A percentile compares a stretch with the other conserved stretches of the same genome.
These are phyloP conservation scores for Coniferiporia sulphurascens DNA, from an alignment of 1,284 basidiomycete genomes.

Conservation along the genomic window DNA sequence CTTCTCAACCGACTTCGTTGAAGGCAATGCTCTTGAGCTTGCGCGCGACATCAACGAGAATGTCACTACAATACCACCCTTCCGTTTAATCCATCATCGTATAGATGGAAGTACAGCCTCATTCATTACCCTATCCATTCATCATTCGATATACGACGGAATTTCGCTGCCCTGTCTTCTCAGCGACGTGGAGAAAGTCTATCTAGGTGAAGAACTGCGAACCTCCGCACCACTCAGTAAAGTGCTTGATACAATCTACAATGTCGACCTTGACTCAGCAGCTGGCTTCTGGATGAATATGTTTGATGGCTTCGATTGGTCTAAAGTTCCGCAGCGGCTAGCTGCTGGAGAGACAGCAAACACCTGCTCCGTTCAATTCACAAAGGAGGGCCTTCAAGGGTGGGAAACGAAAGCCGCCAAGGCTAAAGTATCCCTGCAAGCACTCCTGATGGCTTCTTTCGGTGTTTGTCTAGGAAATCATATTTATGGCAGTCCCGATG, in stretches of 20 bases:
- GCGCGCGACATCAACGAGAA: slow-evolving; percentile 35
- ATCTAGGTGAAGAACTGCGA: slow-evolving; percentile 23
- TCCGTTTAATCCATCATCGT: slow-evolving; percentile 32
- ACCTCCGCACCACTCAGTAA: slow-evolving; percentile 24
- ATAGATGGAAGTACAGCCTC: slow-evolving; percentile 3
- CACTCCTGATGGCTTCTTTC: slow-evolving; percentile 38
- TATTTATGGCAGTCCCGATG: slow-evolving; percentile 30
- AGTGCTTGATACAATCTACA: slow-evolving; percentile 32
- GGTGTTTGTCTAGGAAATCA: slow-evolving; percentile 29
- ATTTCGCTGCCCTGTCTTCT: slow-evolving; percentile 39
- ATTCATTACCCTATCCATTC: slow-evolving; percentile 38
- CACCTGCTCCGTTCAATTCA: neutral
- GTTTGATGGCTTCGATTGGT: slow-evolving; percentile 35
- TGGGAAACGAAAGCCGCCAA: slow-evolving; percentile 29
- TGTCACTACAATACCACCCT: slow-evolving; percentile 31
- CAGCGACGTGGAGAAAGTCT: slow-evolving; percentile 34
- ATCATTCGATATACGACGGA: slow-evolving; percentile 46
- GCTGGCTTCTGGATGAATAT: slow-evolving; percentile 34
- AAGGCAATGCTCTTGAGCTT: slow-evolving; percentile 27
- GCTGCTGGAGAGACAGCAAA: slow-evolving; percentile 16
- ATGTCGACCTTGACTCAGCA: slow-evolving; percentile 28
- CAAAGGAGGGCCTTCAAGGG: slow-evolving; percentile 6
- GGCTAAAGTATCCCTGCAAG: slow-evolving; percentile 41
- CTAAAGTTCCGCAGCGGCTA: slow-evolving; percentile 21
- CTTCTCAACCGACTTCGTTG: slow-evolving; percentile 33